Percentiles rank a stretch among this genome's conserved stretches.
Conservation (phyloP, 495 filamentous ascomycete genomes). For the Chlorociboria aeruginascens region DNA sequence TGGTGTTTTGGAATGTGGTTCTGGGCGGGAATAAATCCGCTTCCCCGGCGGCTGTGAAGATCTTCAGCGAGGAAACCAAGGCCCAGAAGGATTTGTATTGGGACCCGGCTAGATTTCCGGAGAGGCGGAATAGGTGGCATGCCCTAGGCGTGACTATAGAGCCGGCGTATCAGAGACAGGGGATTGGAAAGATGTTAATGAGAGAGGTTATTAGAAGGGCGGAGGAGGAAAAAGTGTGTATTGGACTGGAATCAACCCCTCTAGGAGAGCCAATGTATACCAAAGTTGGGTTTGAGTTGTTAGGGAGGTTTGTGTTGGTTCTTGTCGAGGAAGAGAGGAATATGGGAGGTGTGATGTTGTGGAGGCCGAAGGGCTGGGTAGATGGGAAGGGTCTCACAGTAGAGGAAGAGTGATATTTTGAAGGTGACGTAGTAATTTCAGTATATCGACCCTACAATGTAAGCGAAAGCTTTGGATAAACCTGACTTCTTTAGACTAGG, state of each 20-base stretch:
- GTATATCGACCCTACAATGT: too few relatives aligned
- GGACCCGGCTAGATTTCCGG: neutral
- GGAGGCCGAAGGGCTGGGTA: slow-evolving; percentile 5
- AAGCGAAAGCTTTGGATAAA: too few relatives aligned
- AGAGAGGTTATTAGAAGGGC: slow-evolving; percentile 1
- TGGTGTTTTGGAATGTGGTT: neutral
- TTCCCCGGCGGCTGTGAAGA: neutral
- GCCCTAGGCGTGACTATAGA: slow-evolving; percentile 1
- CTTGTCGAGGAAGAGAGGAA: neutral
- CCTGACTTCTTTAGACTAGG: too few relatives aligned
- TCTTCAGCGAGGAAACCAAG: neutral
- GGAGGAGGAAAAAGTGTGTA: slow-evolving; percentile 4
- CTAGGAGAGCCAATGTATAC: slow-evolving; percentile 5
- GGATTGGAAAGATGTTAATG: slow-evolving; percentile 7
- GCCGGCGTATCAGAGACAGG: slow-evolving; percentile 5
- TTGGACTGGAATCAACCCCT: slow-evolving; percentile 3
- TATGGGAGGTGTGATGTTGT: slow-evolving; percentile 8
- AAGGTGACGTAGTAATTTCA: too few relatives aligned
- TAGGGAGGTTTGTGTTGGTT: slow-evolving; percentile 6
- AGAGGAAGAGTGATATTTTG: too few relatives aligned
- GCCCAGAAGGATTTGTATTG: slow-evolving; percentile 4
- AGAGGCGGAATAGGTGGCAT: slow-evolving; percentile 6
- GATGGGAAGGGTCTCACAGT: neutral
- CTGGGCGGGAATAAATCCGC: neutral
- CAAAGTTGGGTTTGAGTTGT: slow-evolving; percentile 10